Base-by-base conservation (phyloP, 495 filamentous ascomycete species). In the Penicillium canariense region DNA sequence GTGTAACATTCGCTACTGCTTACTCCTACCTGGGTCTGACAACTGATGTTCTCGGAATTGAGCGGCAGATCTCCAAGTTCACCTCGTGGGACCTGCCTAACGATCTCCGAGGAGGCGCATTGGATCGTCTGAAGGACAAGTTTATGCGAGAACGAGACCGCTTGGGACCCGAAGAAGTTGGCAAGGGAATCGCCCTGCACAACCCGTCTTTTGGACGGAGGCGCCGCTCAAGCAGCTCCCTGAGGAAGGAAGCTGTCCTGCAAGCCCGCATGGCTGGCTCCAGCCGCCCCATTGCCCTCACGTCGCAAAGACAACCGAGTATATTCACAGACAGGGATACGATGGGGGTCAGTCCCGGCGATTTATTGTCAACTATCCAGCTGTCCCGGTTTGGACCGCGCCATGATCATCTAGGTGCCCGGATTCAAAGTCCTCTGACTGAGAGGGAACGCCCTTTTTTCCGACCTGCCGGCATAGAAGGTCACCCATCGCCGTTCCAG, bases 101-200 rank as follows among this genome's bases (percentile, higher is more conserved):
- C 61, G 87, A 95, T 58, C 81, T 98, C 25, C 85, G 94, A 23
- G 94, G 94, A 5, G 78, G 85, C 35, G 88, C 94, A 2, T 66
- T 97, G 26, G 87, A 90, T 43, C 77, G 94, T 39, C 73, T 98
- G 49, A 98, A 97, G 68, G 89, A 95, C 54, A 97, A 97, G 58
- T 97, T 98, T 60, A 81, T 81, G 40, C 81, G 86, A 31, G 92
- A 98, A 66, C 78, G 84, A 66, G 91, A 97, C 63, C 86, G 92
- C 23, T 79, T 94, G 22, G 87, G 88, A 3, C 80, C 83, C 0
- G 91, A 96, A 64, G 93, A 98, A 52, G 79, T 85, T 17, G 87
- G 84, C 55, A 97, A 97, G 71, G 94, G 95, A 14, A 97, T 98
- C 61, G 95, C 95, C 6, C 75, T 98, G 28, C 95, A 97, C 66